Evolutionary conservation across 2,329 filamentous ascomycete species (phyloP).

Genomic region (Byssochlamys sp.): DNA sequence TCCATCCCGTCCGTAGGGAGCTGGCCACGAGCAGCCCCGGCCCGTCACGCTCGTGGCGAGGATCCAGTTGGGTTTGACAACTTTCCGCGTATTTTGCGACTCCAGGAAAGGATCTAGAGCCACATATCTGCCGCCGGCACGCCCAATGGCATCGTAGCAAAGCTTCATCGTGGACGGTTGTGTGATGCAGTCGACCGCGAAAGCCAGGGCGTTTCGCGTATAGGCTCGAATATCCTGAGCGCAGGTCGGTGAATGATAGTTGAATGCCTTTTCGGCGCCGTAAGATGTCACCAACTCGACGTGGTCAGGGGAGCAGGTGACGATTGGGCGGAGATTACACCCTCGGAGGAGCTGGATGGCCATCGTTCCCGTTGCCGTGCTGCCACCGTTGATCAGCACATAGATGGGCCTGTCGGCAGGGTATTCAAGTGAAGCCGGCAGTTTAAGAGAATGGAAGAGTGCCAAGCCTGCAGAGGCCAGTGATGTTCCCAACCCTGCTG

Average conservation of each 20-base stretch:
- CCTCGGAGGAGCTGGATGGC: background rate
- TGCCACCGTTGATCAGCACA: background rate
- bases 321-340: background rate
- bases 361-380: background rate
- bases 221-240: slow-evolving; percentile 21
- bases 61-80: slow-evolving; percentile 18
- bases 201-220: slow-evolving; percentile 28
- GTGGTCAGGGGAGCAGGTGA: background rate
- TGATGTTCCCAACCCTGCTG: background rate
- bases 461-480: background rate
- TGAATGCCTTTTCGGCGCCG: background rate
- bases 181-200: slow-evolving; percentile 36
- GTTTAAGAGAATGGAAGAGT: background rate
- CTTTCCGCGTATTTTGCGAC: slow-evolving; percentile 7
- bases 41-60: slow-evolving; percentile 18
- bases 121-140: slow-evolving; percentile 7
- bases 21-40: slow-evolving; percentile 8
- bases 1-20: slow-evolving; percentile 10
- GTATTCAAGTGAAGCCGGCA: background rate
- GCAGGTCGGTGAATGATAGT: background rate
- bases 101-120: slow-evolving; percentile 16
- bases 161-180: slow-evolving; percentile 20
- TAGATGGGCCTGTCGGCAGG: background rate
- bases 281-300: background rate
- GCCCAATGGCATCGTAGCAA: slow-evolving; percentile 28